A percentile compares a stretch with the other conserved stretches of the same genome.
Evolutionary conservation across 805 yeast species (phyloP).

Genomic region (Candida schatavii): DNA sequence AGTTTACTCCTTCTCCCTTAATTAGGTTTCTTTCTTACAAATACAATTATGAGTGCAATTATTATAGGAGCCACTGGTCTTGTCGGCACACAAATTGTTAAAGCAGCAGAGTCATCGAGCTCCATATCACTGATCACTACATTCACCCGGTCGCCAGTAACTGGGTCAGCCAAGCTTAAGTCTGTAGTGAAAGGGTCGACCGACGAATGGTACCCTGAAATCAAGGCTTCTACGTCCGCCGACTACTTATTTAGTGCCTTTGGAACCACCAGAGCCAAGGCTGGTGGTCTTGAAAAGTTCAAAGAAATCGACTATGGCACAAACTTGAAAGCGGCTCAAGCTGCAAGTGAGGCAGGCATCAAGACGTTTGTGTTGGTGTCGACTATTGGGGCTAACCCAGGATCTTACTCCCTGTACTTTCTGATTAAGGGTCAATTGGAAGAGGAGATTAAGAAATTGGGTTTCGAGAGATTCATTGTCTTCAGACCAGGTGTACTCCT

Average conservation of each 20-base stretch:
- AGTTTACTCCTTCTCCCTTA: too few relatives aligned
- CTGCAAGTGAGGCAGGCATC: conserved; percentile 69
- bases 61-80: conserved; percentile 77
- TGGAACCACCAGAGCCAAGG: conserved; percentile 72
- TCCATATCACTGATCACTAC: conserved; percentile 43
- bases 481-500: conserved; percentile 73
- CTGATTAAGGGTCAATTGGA: conserved; percentile 77
- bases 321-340: conserved; percentile 65
- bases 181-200: conserved; percentile 46
- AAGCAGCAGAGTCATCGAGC: conserved; percentile 36
- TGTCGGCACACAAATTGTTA: conserved; percentile 60
- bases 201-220: conserved; percentile 47
- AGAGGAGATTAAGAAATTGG: conserved; percentile 56
- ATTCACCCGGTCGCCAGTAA: conserved; percentile 46
- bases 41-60: conserved; percentile 15
- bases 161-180: conserved; percentile 26
- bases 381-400: conserved; percentile 57
- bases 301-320: conserved; percentile 71
- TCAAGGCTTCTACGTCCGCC: conserved; percentile 27
- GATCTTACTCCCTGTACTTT: conserved; percentile 57
- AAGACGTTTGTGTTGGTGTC: conserved; percentile 68
- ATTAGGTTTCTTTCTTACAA: neutral
- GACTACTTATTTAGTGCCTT: conserved; percentile 59
- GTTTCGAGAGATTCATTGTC: conserved; percentile 68
- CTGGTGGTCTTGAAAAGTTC: conserved; percentile 70